Evolutionary conservation across 1,284 basidiomycete genomes (phyloP).

Genomic region (Moesziomyces antarcticus): DNA sequence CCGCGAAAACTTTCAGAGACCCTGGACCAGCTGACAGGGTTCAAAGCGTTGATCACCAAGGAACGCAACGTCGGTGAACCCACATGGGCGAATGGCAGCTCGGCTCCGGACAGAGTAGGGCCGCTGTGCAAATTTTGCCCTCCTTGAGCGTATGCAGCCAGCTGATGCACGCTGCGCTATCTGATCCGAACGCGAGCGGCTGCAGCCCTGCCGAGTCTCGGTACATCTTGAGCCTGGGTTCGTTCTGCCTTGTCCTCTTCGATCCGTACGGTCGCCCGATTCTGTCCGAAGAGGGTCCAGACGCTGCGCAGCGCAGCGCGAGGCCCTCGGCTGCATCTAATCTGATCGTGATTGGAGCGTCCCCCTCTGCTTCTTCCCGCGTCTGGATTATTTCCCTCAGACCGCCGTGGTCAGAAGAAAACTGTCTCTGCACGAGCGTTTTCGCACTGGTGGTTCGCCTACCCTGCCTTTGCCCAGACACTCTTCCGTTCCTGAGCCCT

Average conservation of each 20-base stretch:
- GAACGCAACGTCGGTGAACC: neutral
- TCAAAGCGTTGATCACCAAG: slow-evolving; percentile 6
- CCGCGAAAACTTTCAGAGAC: slow-evolving; percentile 3
- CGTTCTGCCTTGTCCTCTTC: no score
- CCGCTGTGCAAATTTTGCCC: neutral
- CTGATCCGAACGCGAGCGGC: slow-evolving; percentile 3
- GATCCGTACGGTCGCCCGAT: neutral
- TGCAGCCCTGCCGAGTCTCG: slow-evolving; percentile 7
- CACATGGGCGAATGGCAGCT: slow-evolving; percentile 6
- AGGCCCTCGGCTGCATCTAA: slow-evolving; percentile 18
- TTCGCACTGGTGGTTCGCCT: no score
- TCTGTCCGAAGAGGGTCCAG: neutral
- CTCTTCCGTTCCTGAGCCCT: no score
- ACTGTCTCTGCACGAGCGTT: no score
- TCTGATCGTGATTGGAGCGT: slow-evolving; percentile 12
- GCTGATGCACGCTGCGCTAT: slow-evolving; percentile 1
- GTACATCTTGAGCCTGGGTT: neutral
- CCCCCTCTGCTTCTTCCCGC: no score
- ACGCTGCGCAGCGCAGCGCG: no score
- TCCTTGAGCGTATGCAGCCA: neutral
- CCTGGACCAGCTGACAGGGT: slow-evolving; percentile 3
- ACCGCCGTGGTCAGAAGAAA: no score
- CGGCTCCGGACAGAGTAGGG: no score
- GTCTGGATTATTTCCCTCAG: no score
- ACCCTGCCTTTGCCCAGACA: no score